Conservation (phyloP, 805 yeast genomes). For the Metschnikowia continentalis region DNA sequence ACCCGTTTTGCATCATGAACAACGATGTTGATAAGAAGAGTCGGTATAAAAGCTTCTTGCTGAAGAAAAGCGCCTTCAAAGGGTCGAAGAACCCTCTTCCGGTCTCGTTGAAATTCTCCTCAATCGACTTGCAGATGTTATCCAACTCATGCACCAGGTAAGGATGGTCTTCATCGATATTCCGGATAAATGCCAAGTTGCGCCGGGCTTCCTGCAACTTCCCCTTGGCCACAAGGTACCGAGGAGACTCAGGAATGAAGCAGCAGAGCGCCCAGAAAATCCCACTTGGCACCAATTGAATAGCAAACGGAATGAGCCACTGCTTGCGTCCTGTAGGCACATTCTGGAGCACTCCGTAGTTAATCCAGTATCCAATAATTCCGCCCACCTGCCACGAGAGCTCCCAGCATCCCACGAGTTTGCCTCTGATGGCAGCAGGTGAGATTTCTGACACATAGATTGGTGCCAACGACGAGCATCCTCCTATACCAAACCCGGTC, state of each 20-base stretch:
- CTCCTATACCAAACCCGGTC: constrained; percentile 52
- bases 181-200: constrained; percentile 37
- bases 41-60: constrained; percentile 29
- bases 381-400: constrained; percentile 49
- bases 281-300: constrained; percentile 44
- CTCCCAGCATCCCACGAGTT: constrained; percentile 44
- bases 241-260: constrained; percentile 44
- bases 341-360: constrained; percentile 40
- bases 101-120: constrained; percentile 23
- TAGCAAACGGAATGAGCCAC: constrained; percentile 47
- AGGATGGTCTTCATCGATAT: constrained; percentile 32
- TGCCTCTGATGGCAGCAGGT: constrained; percentile 45
- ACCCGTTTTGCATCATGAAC: constrained; percentile 43
- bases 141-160: constrained; percentile 40
- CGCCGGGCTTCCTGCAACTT: constrained; percentile 30
- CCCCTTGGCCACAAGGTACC: constrained; percentile 38
- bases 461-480: constrained; percentile 47
- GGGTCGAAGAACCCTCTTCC: constrained; percentile 42
- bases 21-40: constrained; percentile 35
- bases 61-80: constrained; percentile 28
- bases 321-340: constrained; percentile 34
- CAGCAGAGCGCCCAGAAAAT: constrained; percentile 37
- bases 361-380: constrained; percentile 47
- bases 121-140: constrained; percentile 22
- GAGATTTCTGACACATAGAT: constrained; percentile 43